A percentile compares a stretch with the other conserved stretches of the same genome.
Evolutionary conservation across 169 alveolate species (phyloP).

Genomic region (Cryptosporidium tyzzeri): DNA sequence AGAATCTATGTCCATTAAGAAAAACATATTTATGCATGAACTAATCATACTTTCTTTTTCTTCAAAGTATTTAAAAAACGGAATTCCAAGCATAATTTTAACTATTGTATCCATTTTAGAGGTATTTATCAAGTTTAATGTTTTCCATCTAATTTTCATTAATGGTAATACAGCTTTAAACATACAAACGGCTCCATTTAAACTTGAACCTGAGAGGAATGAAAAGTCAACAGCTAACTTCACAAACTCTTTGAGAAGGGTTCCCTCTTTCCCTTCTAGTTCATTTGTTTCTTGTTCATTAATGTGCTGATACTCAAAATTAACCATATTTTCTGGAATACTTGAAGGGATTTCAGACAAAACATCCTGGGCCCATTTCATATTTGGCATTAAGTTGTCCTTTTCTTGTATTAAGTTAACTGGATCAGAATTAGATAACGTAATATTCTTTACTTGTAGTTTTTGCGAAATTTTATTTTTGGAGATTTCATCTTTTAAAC

Average conservation of each 20-base stretch:
- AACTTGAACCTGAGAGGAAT: constrained; percentile 43
- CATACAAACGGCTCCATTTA: constrained; percentile 67
- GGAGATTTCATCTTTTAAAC: not conserved
- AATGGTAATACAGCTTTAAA: constrained; percentile 57
- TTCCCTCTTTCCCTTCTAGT: constrained; percentile 13
- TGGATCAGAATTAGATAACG: constrained; percentile 42
- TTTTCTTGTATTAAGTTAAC: constrained; percentile 35
- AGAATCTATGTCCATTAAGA: constrained; percentile 11
- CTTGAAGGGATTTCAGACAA: constrained; percentile 30
- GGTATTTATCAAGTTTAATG: constrained; percentile 14
- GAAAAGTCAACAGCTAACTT: constrained; percentile 63
- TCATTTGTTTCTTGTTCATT: constrained; percentile 1
- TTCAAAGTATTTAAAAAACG: constrained; percentile 64
- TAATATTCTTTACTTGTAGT: not conserved
- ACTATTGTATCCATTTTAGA: constrained; percentile 59
- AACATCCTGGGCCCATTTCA: constrained; percentile 34
- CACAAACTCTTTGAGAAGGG: constrained; percentile 32
- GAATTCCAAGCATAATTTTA: constrained; percentile 44
- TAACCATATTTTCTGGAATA: constrained; percentile 36
- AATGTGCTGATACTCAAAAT: constrained; percentile 28
- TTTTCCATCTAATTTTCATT: constrained; percentile 64
- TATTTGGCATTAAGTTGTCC: not conserved
- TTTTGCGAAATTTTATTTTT: not conserved
- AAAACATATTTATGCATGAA: constrained; percentile 29
- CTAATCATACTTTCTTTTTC: constrained; percentile 45